Evolutionary conservation across 2,329 filamentous ascomycete genomes (phyloP).

Genomic region (Dryadomyces sulphureus): DNA sequence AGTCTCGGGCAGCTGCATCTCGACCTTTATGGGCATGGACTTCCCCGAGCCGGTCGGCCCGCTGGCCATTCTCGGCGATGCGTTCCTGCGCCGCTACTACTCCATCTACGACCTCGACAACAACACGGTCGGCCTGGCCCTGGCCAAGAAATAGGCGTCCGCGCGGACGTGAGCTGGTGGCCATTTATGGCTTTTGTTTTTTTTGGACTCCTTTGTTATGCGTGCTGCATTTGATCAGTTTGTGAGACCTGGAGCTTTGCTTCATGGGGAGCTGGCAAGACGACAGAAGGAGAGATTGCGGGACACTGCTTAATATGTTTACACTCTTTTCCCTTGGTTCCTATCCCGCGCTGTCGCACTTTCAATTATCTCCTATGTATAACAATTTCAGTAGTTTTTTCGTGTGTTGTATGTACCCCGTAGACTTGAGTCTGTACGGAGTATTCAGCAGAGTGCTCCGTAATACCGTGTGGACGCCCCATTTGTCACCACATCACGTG

Average conservation of each 20-base stretch:
- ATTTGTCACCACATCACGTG: background rate
- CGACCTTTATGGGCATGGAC: slow-evolving; percentile 94
- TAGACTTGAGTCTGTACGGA: too few relatives aligned
- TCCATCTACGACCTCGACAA: slow-evolving; percentile 92
- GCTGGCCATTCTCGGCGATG: slow-evolving; percentile 86
- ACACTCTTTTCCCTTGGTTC: background rate
- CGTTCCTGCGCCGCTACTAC: slow-evolving; percentile 76
- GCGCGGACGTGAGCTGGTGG: background rate
- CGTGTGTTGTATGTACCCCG: background rate
- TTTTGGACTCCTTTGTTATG: background rate
- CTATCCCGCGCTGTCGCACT: background rate
- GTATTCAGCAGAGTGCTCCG: background rate
- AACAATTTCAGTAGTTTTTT: background rate
- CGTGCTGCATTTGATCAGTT: background rate
- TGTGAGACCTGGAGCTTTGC: background rate
- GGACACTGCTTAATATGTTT: background rate
- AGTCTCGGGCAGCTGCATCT: slow-evolving; percentile 90
- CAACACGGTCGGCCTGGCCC: slow-evolving; percentile 76
- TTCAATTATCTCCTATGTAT: background rate
- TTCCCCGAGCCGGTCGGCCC: slow-evolving; percentile 78
- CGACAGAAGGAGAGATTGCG: background rate
- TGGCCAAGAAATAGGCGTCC: slow-evolving; percentile 43
- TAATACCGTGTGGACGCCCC: background rate
- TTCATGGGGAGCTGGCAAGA: background rate
- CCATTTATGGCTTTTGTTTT: background rate